phyloP scores from a whole-genome alignment of 1,284 basidiomycete species.

The Pyrrhoderma noxium region DNA sequence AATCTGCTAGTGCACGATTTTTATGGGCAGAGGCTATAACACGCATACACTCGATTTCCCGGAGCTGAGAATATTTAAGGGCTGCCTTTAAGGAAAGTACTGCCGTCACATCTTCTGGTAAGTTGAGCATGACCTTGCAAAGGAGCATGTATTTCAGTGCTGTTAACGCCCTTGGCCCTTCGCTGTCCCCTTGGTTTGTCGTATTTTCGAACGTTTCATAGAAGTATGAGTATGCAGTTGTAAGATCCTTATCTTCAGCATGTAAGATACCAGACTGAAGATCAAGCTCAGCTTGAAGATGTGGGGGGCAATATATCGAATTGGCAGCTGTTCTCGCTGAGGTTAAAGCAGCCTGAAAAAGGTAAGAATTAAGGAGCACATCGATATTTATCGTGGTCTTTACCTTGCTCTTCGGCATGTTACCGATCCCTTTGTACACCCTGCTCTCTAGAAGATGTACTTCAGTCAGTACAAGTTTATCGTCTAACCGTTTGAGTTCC shows the following conservation, averaged over 20 bases:
- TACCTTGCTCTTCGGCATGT: slow-evolving; percentile 90
- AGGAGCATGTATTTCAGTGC: slow-evolving; percentile 97
- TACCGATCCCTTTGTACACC: slow-evolving; percentile 88
- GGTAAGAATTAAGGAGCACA: neutral
- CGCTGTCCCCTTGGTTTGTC: slow-evolving; percentile 43
- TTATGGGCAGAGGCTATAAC: slow-evolving; percentile 92
- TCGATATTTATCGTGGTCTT: too few relatives aligned
- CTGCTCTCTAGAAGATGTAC: slow-evolving; percentile 91
- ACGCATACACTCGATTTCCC: slow-evolving; percentile 93
- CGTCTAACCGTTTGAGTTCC: slow-evolving; percentile 90
- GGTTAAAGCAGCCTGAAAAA: slow-evolving; percentile 73
- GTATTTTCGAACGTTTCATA: slow-evolving; percentile 91
- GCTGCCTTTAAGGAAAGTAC: slow-evolving; percentile 86
- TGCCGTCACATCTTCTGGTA: slow-evolving; percentile 87
- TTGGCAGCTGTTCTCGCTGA: slow-evolving; percentile 93
- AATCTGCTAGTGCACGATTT: slow-evolving; percentile 82
- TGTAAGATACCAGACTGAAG: slow-evolving; percentile 90
- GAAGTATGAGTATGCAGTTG: slow-evolving; percentile 96
- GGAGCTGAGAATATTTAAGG: slow-evolving; percentile 72
- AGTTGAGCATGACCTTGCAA: slow-evolving; percentile 96
- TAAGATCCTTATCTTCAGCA: slow-evolving; percentile 97
- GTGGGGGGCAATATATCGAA: slow-evolving; percentile 95
- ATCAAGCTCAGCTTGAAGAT: slow-evolving; percentile 87
- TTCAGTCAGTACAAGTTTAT: slow-evolving; percentile 97
- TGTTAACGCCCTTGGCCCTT: slow-evolving; percentile 46